Conservation (phyloP, 2,329 filamentous ascomycete genomes). For the Zalaria obscura region DNA sequence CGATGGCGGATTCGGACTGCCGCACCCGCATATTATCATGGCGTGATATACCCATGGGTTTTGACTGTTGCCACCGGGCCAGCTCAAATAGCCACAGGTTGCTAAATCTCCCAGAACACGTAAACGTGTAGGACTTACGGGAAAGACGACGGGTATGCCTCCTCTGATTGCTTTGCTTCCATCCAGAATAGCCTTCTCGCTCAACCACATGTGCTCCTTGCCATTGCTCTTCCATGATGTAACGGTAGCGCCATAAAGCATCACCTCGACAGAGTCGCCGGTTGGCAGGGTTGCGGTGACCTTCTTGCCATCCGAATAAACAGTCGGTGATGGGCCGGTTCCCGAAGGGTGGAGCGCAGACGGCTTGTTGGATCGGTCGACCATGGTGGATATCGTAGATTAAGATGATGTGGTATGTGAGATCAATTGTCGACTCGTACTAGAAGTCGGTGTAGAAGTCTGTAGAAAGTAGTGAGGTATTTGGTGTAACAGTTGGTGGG, state of each 20-base stretch:
- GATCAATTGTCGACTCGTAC: no score
- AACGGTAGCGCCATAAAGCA: conserved; percentile 87
- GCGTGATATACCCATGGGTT: no score
- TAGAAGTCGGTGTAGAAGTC: no score
- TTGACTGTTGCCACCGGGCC: no score
- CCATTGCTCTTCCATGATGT: conserved; percentile 79
- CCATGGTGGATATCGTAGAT: conserved; percentile 32
- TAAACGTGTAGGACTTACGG: conserved; percentile 41
- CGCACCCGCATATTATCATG: no score
- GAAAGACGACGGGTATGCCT: conserved; percentile 85
- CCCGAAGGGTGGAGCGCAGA: conserved; percentile 58
- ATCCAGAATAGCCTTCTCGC: conserved; percentile 64
- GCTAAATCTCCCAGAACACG: no score
- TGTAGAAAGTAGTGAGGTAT: no score
- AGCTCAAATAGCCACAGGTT: no score
- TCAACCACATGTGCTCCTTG: conserved; percentile 75
- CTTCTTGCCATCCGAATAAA: conserved; percentile 56
- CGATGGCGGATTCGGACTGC: no score
- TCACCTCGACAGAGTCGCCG: conserved; percentile 71
- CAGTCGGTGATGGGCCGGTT: conserved; percentile 53
- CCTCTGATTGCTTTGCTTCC: conserved; percentile 82
- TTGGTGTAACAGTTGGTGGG: no score
- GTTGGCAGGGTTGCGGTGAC: conserved; percentile 72
- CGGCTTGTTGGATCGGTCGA: conserved; percentile 78
- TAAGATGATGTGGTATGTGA: no score